Percentiles rank a stretch among this genome's conserved stretches.
These are phyloP conservation scores for Dipteronia dyeriana DNA, from an alignment of 345 rosid species.

Conservation along the genomic window DNA sequence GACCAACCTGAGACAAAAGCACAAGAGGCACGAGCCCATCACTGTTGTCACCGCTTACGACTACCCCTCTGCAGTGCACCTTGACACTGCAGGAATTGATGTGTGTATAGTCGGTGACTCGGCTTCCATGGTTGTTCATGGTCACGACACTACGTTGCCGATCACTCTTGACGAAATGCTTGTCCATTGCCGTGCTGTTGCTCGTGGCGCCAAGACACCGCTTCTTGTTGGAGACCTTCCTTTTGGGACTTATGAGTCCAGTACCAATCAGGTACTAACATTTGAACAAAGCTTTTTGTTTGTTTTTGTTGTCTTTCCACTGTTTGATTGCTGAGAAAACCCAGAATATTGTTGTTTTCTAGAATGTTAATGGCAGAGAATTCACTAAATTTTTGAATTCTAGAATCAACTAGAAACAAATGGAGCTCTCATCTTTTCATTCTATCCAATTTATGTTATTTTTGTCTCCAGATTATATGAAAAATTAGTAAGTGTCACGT, in stretches of 20 bases:
- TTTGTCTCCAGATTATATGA: background rate
- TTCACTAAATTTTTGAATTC: no score
- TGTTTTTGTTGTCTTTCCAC: background rate
- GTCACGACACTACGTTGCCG: constrained; percentile 93
- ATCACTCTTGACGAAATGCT: constrained; percentile 92
- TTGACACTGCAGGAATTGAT: constrained; percentile 84
- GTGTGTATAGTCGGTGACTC: constrained; percentile 90
- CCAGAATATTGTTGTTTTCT: background rate
- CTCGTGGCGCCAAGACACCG: constrained; percentile 77
- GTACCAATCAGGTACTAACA: constrained; percentile 51
- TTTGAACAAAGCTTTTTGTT: background rate
- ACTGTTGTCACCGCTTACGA: constrained; percentile 83
- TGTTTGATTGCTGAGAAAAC: no score
- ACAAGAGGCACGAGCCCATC: constrained; percentile 65
- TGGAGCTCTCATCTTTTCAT: no score
- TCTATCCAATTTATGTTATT: background rate
- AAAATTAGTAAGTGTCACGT: background rate
- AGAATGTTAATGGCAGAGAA: background rate
- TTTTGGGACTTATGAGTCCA: constrained; percentile 84
- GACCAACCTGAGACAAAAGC: constrained; percentile 57
- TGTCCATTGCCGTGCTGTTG: constrained; percentile 85
- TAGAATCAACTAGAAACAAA: no score
- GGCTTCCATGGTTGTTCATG: constrained; percentile 95
- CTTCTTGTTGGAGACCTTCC: constrained; percentile 95
- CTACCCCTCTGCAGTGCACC: constrained; percentile 83